Evolutionary conservation across 148 eudicot species (phyloP).

Genomic region (Rhododendron ferrugineum): DNA sequence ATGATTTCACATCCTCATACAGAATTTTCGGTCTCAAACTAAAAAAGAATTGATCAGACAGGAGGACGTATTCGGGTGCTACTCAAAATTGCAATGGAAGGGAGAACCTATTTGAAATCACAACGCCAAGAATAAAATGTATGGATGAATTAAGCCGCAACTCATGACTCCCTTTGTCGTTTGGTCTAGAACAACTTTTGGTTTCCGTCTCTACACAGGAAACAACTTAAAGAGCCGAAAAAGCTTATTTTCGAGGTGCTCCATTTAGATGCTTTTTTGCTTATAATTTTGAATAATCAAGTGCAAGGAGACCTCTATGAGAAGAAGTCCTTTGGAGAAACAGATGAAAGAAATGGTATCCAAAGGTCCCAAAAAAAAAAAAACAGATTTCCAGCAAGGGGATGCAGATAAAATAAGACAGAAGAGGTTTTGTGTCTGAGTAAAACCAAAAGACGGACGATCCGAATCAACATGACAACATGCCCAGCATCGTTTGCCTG

Average conservation of each 20-base stretch:
- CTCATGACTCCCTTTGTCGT: too few species aligned
- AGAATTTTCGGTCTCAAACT: constrained; percentile 6
- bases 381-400: neutral
- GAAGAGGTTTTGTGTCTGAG: neutral
- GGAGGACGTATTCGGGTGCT: too few species aligned
- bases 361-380: neutral
- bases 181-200: too few species aligned
- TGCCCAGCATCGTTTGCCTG: too few species aligned
- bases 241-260: too few species aligned
- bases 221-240: too few species aligned
- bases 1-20: constrained; percentile 63
- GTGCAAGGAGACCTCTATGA: neutral
- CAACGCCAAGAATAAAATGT: neutral
- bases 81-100: too few species aligned
- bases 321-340: neutral
- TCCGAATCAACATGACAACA: too few species aligned
- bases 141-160: too few species aligned
- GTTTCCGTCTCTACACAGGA: too few species aligned
- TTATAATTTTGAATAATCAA: too few species aligned
- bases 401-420: neutral
- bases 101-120: neutral
- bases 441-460: neutral
- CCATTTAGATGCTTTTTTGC: too few species aligned
- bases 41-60: neutral
- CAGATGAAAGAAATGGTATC: neutral